Percentiles rank a stretch among this genome's conserved stretches.
Conservation (phyloP, 208 protist genomes). For the Trypanosoma caninum region DNA sequence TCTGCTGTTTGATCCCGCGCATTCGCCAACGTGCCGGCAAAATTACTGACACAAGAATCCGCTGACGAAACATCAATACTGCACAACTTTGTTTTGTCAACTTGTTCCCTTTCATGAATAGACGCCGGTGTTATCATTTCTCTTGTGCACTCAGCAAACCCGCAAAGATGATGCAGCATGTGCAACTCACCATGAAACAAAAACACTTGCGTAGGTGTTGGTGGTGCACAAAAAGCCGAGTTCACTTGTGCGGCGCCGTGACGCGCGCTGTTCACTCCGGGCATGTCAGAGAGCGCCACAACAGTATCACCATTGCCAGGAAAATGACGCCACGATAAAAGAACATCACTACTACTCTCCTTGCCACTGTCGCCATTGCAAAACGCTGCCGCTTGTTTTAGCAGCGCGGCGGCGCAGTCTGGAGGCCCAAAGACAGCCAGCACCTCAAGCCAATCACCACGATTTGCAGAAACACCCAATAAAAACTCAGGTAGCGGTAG, state of each 20-base stretch:
- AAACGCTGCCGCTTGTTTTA: background rate
- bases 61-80: background rate
- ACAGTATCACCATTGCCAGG: background rate
- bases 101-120: no score
- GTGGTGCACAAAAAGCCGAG: background rate
- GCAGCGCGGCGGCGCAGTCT: background rate
- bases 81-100: background rate
- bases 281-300: background rate
- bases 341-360: background rate
- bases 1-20: no score
- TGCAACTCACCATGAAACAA: constrained; percentile 25
- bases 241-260: background rate
- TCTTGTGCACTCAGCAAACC: background rate
- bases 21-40: no score
- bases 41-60: no score
- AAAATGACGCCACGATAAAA: background rate
- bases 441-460: constrained; percentile 3
- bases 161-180: constrained; percentile 15
- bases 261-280: background rate
- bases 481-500: background rate
- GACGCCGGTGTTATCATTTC: background rate
- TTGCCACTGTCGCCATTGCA: background rate
- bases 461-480: background rate
- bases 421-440: constrained; percentile 8
- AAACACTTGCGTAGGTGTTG: constrained; percentile 11